Percentiles rank a stretch among this genome's conserved stretches.
Evolutionary conservation across 805 yeast genomes (phyloP).

Genomic region (Metschnikowia dekortorum): DNA sequence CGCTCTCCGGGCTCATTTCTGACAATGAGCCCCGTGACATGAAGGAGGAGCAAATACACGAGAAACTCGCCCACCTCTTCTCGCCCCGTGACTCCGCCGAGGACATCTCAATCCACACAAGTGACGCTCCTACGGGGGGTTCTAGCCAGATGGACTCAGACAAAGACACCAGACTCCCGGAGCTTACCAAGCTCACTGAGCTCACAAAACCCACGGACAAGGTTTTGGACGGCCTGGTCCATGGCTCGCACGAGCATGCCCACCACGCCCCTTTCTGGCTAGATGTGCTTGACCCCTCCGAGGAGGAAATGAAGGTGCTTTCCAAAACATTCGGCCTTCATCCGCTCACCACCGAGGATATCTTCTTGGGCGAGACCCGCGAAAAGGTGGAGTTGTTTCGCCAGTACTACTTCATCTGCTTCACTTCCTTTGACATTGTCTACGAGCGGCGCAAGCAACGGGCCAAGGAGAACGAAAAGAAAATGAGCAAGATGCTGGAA

Average conservation of each 20-base stretch:
- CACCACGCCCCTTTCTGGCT: slow-evolving; percentile 61
- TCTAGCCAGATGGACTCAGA: background rate
- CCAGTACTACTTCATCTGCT: slow-evolving; percentile 88
- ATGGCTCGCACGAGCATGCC: background rate
- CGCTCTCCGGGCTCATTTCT: slow-evolving; percentile 64
- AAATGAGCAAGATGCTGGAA: slow-evolving; percentile 34
- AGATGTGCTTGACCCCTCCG: slow-evolving; percentile 88
- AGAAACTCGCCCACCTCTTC: slow-evolving; percentile 7
- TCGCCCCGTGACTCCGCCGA: slow-evolving; percentile 4
- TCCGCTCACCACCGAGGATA: slow-evolving; percentile 95
- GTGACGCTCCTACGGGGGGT: background rate
- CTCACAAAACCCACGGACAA: background rate
- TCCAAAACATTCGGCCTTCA: slow-evolving; percentile 92
- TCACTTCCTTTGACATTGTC: slow-evolving; percentile 58
- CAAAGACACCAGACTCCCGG: background rate
- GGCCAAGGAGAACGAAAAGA: slow-evolving; percentile 43
- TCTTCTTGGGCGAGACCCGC: slow-evolving; percentile 86
- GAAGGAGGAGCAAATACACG: slow-evolving; percentile 9
- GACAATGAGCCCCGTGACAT: slow-evolving; percentile 9
- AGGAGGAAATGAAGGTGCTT: slow-evolving; percentile 91
- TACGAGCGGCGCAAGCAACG: slow-evolving; percentile 60
- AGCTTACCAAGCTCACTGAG: background rate
- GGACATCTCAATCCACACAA: slow-evolving; percentile 1
- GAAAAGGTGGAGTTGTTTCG: slow-evolving; percentile 93
- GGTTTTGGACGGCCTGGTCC: background rate